Conservation (phyloP, 768 basidiomycete species). For the Tricholoma terreum region DNA sequence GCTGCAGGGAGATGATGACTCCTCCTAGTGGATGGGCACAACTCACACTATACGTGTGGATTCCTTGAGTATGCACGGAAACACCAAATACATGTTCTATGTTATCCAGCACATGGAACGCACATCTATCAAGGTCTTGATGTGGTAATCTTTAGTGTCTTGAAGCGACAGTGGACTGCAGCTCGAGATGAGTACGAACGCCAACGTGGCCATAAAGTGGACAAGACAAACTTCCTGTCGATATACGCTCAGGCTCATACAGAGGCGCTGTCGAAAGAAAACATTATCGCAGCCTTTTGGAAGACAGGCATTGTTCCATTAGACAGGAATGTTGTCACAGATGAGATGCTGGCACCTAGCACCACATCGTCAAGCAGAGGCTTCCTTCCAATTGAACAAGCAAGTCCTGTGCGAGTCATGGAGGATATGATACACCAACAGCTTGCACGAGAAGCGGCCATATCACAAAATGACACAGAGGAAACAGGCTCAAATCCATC, state of each 20-base stretch:
- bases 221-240: conserved; percentile 4
- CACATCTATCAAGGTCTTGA: conserved; percentile 46
- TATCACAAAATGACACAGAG: neutral
- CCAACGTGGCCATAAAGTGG: conserved; percentile 1
- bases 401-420: conserved; percentile 18
- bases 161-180: conserved; percentile 30
- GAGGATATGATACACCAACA: conserved; percentile 6
- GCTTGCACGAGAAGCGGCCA: neutral
- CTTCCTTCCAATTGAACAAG: conserved; percentile 18
- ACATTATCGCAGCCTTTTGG: conserved; percentile 29
- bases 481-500: neutral
- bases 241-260: conserved; percentile 4
- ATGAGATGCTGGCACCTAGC: conserved; percentile 29
- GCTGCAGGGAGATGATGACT: conserved; percentile 30
- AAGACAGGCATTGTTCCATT: conserved; percentile 33
- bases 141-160: conserved; percentile 30
- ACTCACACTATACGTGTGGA: conserved; percentile 35
- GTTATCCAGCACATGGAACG: conserved; percentile 43
- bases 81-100: conserved; percentile 38
- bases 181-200: conserved; percentile 11
- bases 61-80: conserved; percentile 37
- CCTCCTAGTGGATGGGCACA: conserved; percentile 46
- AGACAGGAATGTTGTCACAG: conserved; percentile 24
- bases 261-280: conserved; percentile 21
- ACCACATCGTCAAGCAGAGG: conserved; percentile 6